Base-by-base conservation (phyloP, 306 rosid genomes). In the Rosa rugosa region DNA sequence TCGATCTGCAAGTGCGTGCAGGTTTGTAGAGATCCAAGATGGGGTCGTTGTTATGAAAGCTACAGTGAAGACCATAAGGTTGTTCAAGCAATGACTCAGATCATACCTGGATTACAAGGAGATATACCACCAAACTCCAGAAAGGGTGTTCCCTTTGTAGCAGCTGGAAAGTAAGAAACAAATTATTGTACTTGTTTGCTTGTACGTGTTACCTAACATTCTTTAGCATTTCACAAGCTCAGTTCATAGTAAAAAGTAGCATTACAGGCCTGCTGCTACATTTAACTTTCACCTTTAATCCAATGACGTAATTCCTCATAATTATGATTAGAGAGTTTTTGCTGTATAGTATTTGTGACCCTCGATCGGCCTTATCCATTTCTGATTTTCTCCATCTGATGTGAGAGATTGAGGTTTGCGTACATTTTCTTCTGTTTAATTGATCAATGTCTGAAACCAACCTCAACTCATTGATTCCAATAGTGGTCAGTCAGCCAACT, bases 11-110 rank as follows among this genome's bases (percentile, higher is more conserved):
- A 20, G 8, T 51, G 6, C 22, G 3, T 51, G 5, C 60, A 85
- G 88, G 88, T 85, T 4, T 82, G 88, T 36, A 71, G 86, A 69
- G 88, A 85, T 79, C 88, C 88, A 62, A 79, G 88, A 65, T 85
- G 86, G 88, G 88, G 86, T 45, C 76, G 86, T 5, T 85, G 86
- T 76, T 82, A 66, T 18, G 87, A 84, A 80, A 84, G 87, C 73
- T 84, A 84, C 59, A 84, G 84, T 31, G 87, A 84, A 46, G 83
- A 81, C 54, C 80, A 57, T 13, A 79, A 71, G 13, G 47, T 82
- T 49, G 84, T 82, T 27, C 81, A 51, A 82, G 79, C 71, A 57
- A 79, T 85, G 88, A 76, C 82, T 5, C 71, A 85, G 69, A 80
- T 82, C 16, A 76, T 85, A 27, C 40, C 67, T 11, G 86, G 88